These are phyloP conservation scores for Mortierella sp. DNA, from an alignment of 371 early-diverging fungal species.

Conservation along the genomic window DNA sequence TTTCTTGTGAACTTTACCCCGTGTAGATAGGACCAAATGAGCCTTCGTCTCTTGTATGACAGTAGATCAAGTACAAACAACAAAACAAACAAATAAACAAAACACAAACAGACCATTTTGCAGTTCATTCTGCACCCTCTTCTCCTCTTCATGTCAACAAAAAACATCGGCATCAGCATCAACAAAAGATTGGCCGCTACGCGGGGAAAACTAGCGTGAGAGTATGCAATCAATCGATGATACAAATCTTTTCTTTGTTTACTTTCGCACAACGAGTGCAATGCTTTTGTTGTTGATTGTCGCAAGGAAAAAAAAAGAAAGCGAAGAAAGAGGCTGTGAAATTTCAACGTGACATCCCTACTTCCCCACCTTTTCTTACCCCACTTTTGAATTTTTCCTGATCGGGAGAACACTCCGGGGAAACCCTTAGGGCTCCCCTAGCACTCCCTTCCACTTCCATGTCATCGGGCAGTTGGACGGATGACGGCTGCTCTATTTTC, in stretches of 20 bases:
- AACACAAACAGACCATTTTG: neutral
- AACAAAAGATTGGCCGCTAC: neutral
- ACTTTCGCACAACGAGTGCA: too few species aligned
- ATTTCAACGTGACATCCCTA: neutral
- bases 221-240: neutral
- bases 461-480: neutral
- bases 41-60: conserved; percentile 1
- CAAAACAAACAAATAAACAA: neutral
- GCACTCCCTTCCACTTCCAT: neutral
- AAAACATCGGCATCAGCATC: neutral
- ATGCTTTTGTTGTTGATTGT: neutral
- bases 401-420: conserved; percentile 10
- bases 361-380: neutral
- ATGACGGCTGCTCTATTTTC: neutral
- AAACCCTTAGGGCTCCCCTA: neutral
- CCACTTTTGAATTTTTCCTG: too few species aligned
- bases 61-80: neutral
- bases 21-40: neutral
- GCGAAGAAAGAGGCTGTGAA: neutral
- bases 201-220: too few species aligned
- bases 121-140: neutral
- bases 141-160: neutral
- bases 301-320: neutral
- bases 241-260: too few species aligned
- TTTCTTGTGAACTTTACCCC: conserved; percentile 6